Conservation (phyloP, 345 rosid genomes). For the Heritiera littoralis region DNA sequence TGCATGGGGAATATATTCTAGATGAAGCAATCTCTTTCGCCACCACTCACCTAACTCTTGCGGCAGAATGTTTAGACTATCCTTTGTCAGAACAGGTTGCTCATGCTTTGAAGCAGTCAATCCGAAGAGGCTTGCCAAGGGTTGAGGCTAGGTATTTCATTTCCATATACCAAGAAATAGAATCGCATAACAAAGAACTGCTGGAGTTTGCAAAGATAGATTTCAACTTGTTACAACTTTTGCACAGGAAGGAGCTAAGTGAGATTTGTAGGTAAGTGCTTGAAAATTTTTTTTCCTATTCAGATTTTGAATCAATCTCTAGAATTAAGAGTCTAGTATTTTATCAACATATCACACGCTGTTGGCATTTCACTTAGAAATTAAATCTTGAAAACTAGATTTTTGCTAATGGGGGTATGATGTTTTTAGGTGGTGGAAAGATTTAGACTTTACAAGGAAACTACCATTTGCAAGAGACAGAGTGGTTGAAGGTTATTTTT, state of each 20-base stretch:
- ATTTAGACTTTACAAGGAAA: constrained; percentile 28
- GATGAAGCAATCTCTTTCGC: too few species aligned
- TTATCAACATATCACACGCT: too few species aligned
- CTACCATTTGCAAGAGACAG: constrained; percentile 41
- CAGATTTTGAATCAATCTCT: too few species aligned
- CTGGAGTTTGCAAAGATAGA: constrained; percentile 39
- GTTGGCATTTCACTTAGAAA: too few species aligned
- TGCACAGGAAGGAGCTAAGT: constrained; percentile 29
- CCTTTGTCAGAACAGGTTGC: constrained; percentile 19
- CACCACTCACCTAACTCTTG: too few species aligned
- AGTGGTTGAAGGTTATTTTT: constrained; percentile 30
- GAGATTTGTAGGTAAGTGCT: constrained; percentile 21
- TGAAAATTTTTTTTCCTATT: too few species aligned
- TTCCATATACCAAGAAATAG: constrained; percentile 17
- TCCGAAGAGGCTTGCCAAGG: constrained; percentile 25
- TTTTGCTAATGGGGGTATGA: too few species aligned
- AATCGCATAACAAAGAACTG: constrained; percentile 11
- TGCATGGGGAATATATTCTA: too few species aligned
- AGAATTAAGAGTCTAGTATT: too few species aligned
- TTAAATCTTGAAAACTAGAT: too few species aligned
- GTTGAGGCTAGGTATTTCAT: constrained; percentile 28
- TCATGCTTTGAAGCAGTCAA: constrained; percentile 28
- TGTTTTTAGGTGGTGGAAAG: constrained; percentile 37
- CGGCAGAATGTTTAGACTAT: not conserved
- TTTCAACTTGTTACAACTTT: constrained; percentile 33